phyloP scores from a whole-genome alignment of 179 eudicot species.

The Spergularia azorica region DNA sequence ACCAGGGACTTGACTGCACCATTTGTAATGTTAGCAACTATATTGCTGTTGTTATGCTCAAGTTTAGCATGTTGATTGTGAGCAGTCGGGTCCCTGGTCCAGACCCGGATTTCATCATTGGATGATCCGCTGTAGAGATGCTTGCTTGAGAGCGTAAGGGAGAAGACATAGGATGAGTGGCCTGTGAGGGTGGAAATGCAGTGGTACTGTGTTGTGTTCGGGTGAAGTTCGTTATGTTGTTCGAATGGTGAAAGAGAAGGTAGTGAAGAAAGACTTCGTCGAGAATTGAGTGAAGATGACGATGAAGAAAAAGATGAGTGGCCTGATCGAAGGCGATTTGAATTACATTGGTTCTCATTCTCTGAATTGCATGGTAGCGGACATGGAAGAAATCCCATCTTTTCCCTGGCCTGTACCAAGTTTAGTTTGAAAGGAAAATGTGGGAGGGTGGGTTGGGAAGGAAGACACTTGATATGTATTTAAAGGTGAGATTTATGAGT shows the following conservation, averaged over 20 bases:
- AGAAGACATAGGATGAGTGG: slow-evolving; percentile 61
- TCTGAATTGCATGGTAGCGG: slow-evolving; percentile 28
- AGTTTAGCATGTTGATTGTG: background rate
- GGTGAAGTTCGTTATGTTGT: slow-evolving; percentile 24
- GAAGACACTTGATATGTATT: slow-evolving; percentile 20
- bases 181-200: slow-evolving; percentile 64
- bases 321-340: slow-evolving; percentile 19
- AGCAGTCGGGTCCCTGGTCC: slow-evolving; percentile 35
- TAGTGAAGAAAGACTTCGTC: slow-evolving; percentile 55
- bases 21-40: slow-evolving; percentile 38
- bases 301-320: slow-evolving; percentile 36
- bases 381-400: slow-evolving; percentile 38
- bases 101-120: slow-evolving; percentile 46
- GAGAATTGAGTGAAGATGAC: slow-evolving; percentile 37
- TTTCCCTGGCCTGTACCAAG: no score
- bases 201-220: slow-evolving; percentile 37
- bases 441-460: slow-evolving; percentile 24
- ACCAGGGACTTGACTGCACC: slow-evolving; percentile 68
- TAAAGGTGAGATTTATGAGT: slow-evolving; percentile 24
- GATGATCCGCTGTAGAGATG: slow-evolving; percentile 66
- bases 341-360: slow-evolving; percentile 22
- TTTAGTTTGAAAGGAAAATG: slow-evolving; percentile 7
- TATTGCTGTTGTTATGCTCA: slow-evolving; percentile 21
- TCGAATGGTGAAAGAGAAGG: slow-evolving; percentile 53
- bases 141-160: slow-evolving; percentile 58